Conservation (phyloP, 768 basidiomycete genomes). For the Crassisporium funariophilum region DNA sequence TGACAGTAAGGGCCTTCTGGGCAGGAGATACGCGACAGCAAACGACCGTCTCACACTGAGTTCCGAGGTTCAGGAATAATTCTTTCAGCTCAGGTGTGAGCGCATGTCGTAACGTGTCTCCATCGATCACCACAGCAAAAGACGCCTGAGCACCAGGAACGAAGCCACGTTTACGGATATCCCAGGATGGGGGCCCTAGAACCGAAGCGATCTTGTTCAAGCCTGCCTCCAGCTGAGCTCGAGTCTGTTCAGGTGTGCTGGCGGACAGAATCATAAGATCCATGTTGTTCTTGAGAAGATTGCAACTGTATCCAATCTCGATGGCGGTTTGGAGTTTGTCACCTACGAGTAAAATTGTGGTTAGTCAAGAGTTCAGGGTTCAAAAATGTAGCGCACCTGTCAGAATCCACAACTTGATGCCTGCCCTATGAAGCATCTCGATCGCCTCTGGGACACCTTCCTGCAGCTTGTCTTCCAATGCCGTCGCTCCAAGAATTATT, state of each 20-base stretch:
- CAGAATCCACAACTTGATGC: slow-evolving; percentile 97
- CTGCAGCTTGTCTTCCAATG: slow-evolving; percentile 95
- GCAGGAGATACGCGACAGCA: slow-evolving; percentile 98
- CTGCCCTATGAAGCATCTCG: slow-evolving; percentile 85
- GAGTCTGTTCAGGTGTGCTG: slow-evolving; percentile 70
- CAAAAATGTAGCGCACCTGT: slow-evolving; percentile 58
- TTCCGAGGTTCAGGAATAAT: slow-evolving; percentile 88
- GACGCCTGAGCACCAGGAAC: slow-evolving; percentile 64
- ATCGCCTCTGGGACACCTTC: slow-evolving; percentile 97
- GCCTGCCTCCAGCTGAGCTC: slow-evolving; percentile 87
- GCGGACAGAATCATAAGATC: slow-evolving; percentile 97
- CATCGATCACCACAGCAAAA: slow-evolving; percentile 96
- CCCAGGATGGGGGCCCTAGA: slow-evolving; percentile 71
- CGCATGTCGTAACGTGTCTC: slow-evolving; percentile 86
- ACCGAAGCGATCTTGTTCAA: slow-evolving; percentile 93
- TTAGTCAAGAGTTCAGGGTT: not conserved
- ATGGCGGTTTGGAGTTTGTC: slow-evolving; percentile 99
- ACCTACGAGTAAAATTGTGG: slow-evolving; percentile 41
- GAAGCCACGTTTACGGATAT: slow-evolving; percentile 66
- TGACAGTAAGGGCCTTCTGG: slow-evolving; percentile 97
- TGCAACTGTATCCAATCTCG: slow-evolving; percentile 96
- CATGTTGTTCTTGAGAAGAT: slow-evolving; percentile 91
- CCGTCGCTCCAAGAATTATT: slow-evolving; percentile 90
- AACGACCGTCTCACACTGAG: slow-evolving; percentile 97
- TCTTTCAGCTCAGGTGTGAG: slow-evolving; percentile 76